Conservation (phyloP, 1,284 basidiomycete genomes). For the Grifola frondosa region DNA sequence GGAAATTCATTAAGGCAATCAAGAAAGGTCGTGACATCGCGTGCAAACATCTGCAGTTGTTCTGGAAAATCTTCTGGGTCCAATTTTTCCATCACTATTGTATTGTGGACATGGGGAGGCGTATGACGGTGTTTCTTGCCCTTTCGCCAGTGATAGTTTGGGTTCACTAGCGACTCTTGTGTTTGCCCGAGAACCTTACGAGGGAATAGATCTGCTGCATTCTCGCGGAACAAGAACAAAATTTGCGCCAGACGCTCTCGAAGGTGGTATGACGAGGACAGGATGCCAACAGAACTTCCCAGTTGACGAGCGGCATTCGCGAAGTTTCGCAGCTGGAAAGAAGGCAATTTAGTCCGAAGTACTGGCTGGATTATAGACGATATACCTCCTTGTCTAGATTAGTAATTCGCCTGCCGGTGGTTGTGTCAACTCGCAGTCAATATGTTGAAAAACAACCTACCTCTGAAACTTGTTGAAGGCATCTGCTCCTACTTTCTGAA, state of each 20-base stretch:
- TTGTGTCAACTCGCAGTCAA: conserved; percentile 4
- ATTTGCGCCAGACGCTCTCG: conserved; percentile 67
- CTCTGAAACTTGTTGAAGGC: conserved; percentile 60
- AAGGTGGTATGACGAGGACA: conserved; percentile 66
- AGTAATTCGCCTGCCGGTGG: conserved; percentile 47
- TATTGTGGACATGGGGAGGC: conserved; percentile 48
- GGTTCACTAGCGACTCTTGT: conserved; percentile 40
- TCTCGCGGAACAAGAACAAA: conserved; percentile 65
- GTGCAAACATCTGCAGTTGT: conserved; percentile 57
- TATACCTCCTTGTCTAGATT: conserved; percentile 64
- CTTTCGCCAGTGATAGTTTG: conserved; percentile 31
- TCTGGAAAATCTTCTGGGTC: conserved; percentile 65
- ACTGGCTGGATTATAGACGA: conserved; percentile 4
- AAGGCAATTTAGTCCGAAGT: not conserved
- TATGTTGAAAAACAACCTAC: conserved; percentile 31
- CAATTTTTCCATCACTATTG: conserved; percentile 51
- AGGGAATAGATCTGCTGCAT: conserved; percentile 69
- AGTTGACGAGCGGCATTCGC: conserved; percentile 72
- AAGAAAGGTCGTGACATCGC: conserved; percentile 61
- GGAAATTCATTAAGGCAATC: conserved; percentile 73
- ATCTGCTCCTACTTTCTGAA: conserved; percentile 63
- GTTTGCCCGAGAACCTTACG: conserved; percentile 52
- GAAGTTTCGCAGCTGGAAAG: conserved; percentile 61
- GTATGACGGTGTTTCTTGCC: conserved; percentile 30
- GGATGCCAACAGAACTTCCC: conserved; percentile 69